phyloP scores from a whole-genome alignment of 2,329 filamentous ascomycete species.

The Clonostachys sp. region DNA sequence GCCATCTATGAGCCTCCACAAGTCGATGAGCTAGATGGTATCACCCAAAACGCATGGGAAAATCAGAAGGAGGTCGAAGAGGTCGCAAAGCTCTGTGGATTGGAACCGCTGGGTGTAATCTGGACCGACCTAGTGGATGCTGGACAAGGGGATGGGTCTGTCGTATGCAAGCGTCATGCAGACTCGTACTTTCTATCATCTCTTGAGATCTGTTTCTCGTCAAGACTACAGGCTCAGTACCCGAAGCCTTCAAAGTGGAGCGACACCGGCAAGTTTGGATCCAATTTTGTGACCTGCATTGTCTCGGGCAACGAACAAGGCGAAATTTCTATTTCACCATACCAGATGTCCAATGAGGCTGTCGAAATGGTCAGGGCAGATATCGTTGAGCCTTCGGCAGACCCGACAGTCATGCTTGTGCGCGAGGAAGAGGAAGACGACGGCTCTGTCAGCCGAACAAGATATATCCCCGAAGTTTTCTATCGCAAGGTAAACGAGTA shows the following conservation, averaged over 20 bases:
- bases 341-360: conserved; percentile 91
- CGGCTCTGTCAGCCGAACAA: conserved; percentile 58
- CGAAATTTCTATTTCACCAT: conserved; percentile 83
- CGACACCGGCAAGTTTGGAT: conserved; percentile 88
- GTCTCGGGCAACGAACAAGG: conserved; percentile 89
- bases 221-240: conserved; percentile 80
- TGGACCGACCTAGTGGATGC: conserved; percentile 89
- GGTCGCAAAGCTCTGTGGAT: conserved; percentile 75
- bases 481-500: conserved; percentile 96
- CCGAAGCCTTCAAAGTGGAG: conserved; percentile 96
- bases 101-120: conserved; percentile 87
- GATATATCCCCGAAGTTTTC: conserved; percentile 97
- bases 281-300: conserved; percentile 95
- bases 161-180: conserved; percentile 91
- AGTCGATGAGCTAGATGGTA: conserved; percentile 80
- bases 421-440: conserved; percentile 87
- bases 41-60: conserved; percentile 80
- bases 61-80: conserved; percentile 79
- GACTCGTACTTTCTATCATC: conserved; percentile 95
- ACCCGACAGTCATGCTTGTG: conserved; percentile 91
- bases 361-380: conserved; percentile 97
- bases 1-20: conserved; percentile 97
- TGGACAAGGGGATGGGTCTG: conserved; percentile 75
- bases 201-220: conserved; percentile 84
- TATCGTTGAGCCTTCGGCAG: conserved; percentile 90